Base-by-base conservation (phyloP, 164 flowering plant genomes). In the Vitis cinerea region DNA sequence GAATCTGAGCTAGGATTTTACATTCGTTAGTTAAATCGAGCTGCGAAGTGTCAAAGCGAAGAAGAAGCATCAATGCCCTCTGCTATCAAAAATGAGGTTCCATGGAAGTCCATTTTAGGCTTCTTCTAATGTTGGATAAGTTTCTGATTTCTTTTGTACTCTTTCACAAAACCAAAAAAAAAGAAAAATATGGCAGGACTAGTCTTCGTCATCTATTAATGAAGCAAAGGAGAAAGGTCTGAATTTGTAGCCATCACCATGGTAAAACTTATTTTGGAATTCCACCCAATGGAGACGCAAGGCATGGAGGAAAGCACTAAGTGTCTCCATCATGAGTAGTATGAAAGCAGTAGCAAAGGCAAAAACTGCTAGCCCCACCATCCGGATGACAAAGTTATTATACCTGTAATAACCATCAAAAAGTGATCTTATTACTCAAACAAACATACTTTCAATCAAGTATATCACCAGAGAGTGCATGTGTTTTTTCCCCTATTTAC, bases 231-330 rank as follows among this genome's bases (percentile, higher is more conserved):
- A 85, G 71, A 93, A 90, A 19, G 98, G 98, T 73, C 61, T 85
- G 84, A 93, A 93, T 81, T 91, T 90, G 84, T 87, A 90, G 65
- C 98, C 98, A 76, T 93, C 96, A 3, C 97, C 98, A 23, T 83
- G 83, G 81, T 90, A 93, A 79, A 93, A 93, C 82, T 93, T 93
- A 75, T 70, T 83, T 71, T 87, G 92, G 68, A 85, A 93, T 65
- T 93, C 98, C 63, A 93, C 94, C 98, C 98, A 93, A 65, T 93
- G 98, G 54, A 93, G 98, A 85, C 98, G 91, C 83, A 93, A 71
- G 47, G 98, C 95, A 59, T 93, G 98, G 53, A 93, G 91, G 67
- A 93, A 90, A 47, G 98, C 98, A 69, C 98, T 93, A 9, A 93
- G 92, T 9, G 88, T 85, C 73, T 93, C 98, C 98, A 93, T 93